These are phyloP conservation scores for Henckelia pumila DNA, from an alignment of 257 asterid genomes.

Conservation along the genomic window DNA sequence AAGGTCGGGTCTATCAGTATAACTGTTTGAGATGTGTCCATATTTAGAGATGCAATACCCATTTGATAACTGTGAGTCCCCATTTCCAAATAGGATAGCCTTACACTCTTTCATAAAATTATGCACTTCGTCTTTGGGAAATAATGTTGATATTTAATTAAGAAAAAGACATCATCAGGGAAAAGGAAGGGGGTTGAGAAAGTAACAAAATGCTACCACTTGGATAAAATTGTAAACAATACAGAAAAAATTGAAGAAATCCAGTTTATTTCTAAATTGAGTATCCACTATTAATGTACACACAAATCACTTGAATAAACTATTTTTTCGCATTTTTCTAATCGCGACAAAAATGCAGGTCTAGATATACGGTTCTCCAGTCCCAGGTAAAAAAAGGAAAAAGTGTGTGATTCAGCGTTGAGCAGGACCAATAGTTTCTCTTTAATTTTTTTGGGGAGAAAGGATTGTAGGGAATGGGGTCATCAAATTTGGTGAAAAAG, in stretches of 20 bases:
- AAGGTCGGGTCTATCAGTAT: too few relatives aligned
- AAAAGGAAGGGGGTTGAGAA: background rate
- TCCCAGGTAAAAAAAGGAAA: background rate
- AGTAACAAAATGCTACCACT: constrained; percentile 8
- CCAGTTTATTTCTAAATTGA: constrained; percentile 2
- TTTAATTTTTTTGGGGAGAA: background rate
- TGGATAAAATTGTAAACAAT: background rate
- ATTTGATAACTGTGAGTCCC: background rate
- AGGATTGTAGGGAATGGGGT: background rate
- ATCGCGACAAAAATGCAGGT: constrained; percentile 1
- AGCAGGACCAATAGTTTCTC: background rate
- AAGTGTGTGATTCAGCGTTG: background rate
- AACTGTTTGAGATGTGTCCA: background rate
- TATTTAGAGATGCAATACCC: background rate
- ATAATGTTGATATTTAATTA: background rate
- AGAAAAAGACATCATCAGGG: background rate
- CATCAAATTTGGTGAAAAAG: background rate
- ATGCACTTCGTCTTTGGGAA: background rate
- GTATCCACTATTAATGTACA: background rate
- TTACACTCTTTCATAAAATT: constrained; percentile 4
- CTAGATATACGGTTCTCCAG: background rate
- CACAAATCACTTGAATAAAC: constrained; percentile 9
- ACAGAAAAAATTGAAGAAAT: constrained; percentile 10
- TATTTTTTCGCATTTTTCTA: constrained; percentile 3
- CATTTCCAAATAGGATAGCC: background rate